Evolutionary conservation across 768 basidiomycete species (phyloP).

Genomic region (Melanogaster broomeanus): DNA sequence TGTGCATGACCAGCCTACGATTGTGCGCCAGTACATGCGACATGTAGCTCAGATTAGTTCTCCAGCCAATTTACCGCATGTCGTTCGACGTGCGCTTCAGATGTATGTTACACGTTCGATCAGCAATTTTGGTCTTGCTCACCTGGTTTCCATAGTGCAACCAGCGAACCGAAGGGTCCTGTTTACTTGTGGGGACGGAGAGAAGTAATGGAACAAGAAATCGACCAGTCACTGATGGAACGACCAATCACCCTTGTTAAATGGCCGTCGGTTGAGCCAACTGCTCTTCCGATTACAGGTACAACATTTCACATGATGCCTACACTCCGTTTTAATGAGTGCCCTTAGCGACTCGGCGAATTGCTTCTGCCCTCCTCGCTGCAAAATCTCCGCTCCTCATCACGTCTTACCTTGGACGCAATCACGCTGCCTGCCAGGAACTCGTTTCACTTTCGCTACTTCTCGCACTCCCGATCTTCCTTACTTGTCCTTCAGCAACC

Average conservation of each 20-base stretch:
- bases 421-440: slow-evolving; percentile 44
- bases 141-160: slow-evolving; percentile 45
- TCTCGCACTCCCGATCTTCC: slow-evolving; percentile 56
- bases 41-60: slow-evolving; percentile 60
- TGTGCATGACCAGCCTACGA: slow-evolving; percentile 68
- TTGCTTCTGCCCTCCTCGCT: slow-evolving; percentile 48
- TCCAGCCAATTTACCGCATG: slow-evolving; percentile 50
- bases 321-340: background rate
- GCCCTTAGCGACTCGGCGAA: slow-evolving; percentile 34
- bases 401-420: slow-evolving; percentile 62
- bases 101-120: slow-evolving; percentile 43
- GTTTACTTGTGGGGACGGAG: slow-evolving; percentile 74
- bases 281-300: slow-evolving; percentile 46
- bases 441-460: slow-evolving; percentile 50
- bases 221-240: slow-evolving; percentile 41
- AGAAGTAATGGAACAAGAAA: slow-evolving; percentile 69
- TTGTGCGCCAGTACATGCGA: slow-evolving; percentile 77
- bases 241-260: slow-evolving; percentile 28
- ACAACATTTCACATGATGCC: slow-evolving; percentile 2
- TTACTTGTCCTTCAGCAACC: slow-evolving; percentile 50
- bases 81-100: slow-evolving; percentile 60
- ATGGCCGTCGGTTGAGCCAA: slow-evolving; percentile 56
- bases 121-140: background rate
- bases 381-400: slow-evolving; percentile 64
- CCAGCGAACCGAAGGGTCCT: slow-evolving; percentile 68